Conservation (phyloP, 2,329 filamentous ascomycete genomes). For the Domatiomyces globalis region DNA sequence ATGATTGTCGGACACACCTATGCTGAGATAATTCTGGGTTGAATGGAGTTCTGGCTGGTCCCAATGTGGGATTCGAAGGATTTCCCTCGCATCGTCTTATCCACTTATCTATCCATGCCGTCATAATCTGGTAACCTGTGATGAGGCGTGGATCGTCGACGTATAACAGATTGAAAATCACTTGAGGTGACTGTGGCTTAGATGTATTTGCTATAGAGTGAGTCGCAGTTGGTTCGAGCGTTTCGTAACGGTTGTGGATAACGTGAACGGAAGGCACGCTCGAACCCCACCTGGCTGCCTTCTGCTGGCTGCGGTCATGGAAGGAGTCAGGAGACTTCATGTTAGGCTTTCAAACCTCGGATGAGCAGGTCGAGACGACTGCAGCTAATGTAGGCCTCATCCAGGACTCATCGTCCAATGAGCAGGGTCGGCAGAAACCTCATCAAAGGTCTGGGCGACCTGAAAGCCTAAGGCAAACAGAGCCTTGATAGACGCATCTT, state of each 20-base stretch:
- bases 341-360: neutral
- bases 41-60: neutral
- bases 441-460: conserved; percentile 65
- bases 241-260: neutral
- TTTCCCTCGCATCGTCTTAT: neutral
- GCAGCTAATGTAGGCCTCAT: neutral
- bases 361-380: neutral
- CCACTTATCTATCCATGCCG: neutral
- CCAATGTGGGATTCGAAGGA: neutral
- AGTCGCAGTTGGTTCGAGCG: neutral
- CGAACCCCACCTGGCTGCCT: neutral
- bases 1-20: neutral
- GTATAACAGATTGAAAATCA: neutral
- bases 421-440: conserved; percentile 55
- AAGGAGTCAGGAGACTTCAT: neutral
- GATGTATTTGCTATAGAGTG: neutral
- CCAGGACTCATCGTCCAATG: conserved; percentile 42
- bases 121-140: neutral
- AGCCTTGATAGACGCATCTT: conserved; percentile 58
- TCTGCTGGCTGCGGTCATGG: neutral
- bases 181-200: neutral
- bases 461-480: conserved; percentile 68
- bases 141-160: neutral
- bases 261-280: neutral
- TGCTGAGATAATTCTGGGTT: neutral